These are phyloP conservation scores for Mucor plumbeus DNA, from an alignment of 371 early-diverging fungal species.

Conservation along the genomic window DNA sequence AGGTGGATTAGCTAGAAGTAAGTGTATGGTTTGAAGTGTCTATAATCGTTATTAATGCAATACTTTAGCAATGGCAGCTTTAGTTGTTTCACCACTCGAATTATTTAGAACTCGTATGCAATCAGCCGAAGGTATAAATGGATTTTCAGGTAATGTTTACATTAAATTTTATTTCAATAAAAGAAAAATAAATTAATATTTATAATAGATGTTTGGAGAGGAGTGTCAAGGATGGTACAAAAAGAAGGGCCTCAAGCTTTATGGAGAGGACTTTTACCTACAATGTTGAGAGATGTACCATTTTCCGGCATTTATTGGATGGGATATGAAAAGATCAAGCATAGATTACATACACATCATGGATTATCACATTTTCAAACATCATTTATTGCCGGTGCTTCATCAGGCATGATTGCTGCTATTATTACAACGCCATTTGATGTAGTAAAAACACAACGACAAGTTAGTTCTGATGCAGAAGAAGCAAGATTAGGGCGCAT, in stretches of 20 bases:
- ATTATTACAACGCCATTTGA: constrained; percentile 96
- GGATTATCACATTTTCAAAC: constrained; percentile 54
- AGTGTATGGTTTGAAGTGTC: neutral
- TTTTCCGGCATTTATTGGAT: constrained; percentile 90
- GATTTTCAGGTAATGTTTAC: constrained; percentile 44
- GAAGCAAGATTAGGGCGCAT: constrained; percentile 34
- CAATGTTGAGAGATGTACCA: constrained; percentile 56
- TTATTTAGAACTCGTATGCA: constrained; percentile 93
- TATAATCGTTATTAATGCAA: neutral
- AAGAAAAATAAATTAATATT: neutral
- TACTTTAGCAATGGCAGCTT: constrained; percentile 58
- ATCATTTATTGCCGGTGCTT: constrained; percentile 79
- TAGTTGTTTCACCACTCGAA: constrained; percentile 90
- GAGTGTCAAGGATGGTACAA: constrained; percentile 67
- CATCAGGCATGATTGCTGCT: constrained; percentile 87
- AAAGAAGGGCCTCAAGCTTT: constrained; percentile 71
- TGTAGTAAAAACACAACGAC: constrained; percentile 93
- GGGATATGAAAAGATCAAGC: constrained; percentile 80
- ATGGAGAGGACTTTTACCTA: constrained; percentile 72
- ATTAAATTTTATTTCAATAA: neutral
- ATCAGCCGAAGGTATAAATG: constrained; percentile 59
- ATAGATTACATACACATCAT: constrained; percentile 16
- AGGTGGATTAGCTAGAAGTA: constrained; percentile 86
- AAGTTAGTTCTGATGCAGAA: constrained; percentile 56
- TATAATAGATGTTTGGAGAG: constrained; percentile 57